These are phyloP conservation scores for Aspergillus sp. DNA, from an alignment of 2,329 filamentous ascomycete genomes.

Conservation along the genomic window DNA sequence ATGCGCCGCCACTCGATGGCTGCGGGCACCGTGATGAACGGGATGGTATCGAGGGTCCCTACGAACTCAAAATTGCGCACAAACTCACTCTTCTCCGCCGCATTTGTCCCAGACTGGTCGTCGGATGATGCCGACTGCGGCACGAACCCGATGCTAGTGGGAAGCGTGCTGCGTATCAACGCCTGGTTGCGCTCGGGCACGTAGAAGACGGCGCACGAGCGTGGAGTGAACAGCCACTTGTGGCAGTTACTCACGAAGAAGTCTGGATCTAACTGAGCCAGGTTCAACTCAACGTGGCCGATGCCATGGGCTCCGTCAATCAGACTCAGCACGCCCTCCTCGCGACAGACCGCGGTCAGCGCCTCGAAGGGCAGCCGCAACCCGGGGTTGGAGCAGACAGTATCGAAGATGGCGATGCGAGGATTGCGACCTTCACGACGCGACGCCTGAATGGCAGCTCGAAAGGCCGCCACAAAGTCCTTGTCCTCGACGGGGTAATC, in stretches of 20 bases:
- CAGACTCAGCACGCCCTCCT: conserved; percentile 64
- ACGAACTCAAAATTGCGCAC: conserved; percentile 69
- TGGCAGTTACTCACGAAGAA: conserved; percentile 81
- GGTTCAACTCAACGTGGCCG: conserved; percentile 69
- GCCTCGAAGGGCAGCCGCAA: conserved; percentile 71
- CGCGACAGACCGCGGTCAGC: conserved; percentile 61
- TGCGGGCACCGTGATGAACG: conserved; percentile 68
- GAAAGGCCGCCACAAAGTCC: conserved; percentile 51
- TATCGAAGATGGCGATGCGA: conserved; percentile 71
- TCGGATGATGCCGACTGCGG: conserved; percentile 31
- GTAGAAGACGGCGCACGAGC: conserved; percentile 74
- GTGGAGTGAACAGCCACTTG: conserved; percentile 78
- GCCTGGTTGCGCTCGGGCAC: conserved; percentile 71
- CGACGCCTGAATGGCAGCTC: conserved; percentile 9
- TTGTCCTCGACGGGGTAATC: conserved; percentile 68
- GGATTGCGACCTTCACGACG: conserved; percentile 12
- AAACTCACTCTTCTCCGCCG: conserved; percentile 42
- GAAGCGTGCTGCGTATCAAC: conserved; percentile 67
- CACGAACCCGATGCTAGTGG: conserved; percentile 72
- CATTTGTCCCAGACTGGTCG: neutral
- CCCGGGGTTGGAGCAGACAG: conserved; percentile 71
- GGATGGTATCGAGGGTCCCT: conserved; percentile 67
- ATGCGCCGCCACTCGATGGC: conserved; percentile 66
- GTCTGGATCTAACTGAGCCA: conserved; percentile 67
- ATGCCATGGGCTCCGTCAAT: conserved; percentile 79